phyloP scores from a whole-genome alignment of 192 early-diverging fungal species.

The Powellomyces hirtus region DNA sequence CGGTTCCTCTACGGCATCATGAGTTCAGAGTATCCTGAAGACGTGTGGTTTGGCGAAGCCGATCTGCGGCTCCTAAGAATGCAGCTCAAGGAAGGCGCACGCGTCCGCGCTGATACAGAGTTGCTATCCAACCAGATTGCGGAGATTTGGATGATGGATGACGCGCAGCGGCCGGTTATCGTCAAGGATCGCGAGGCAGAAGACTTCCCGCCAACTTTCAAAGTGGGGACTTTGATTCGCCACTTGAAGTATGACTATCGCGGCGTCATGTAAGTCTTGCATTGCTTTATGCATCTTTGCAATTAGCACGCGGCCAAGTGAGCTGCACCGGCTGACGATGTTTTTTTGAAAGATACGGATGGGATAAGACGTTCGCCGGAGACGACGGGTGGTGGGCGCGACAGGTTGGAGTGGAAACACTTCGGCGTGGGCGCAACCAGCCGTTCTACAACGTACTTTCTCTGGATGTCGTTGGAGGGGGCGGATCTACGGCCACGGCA shows the following conservation, averaged over 20 bases:
- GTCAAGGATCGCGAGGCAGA: conserved; percentile 5
- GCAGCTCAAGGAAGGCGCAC: neutral
- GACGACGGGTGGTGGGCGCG: conserved; percentile 6
- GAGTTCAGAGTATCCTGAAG: conserved; percentile 14
- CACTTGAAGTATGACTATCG: conserved; percentile 8
- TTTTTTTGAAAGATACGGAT: conserved; percentile 4
- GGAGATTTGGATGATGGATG: conserved; percentile 7
- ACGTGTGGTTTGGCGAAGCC: conserved; percentile 20
- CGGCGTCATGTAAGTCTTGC: conserved; percentile 1
- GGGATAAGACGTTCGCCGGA: conserved; percentile 2
- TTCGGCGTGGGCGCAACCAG: conserved; percentile 2
- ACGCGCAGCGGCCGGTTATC: neutral
- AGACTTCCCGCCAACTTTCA: neutral
- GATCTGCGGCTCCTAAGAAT: conserved; percentile 1
- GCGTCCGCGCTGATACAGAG: neutral
- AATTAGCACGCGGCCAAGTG: neutral
- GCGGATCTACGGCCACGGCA: neutral
- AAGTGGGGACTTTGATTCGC: neutral
- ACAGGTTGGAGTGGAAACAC: neutral
- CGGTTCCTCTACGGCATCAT: conserved; percentile 15
- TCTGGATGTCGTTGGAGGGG: neutral
- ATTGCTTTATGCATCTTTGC: too few relatives aligned
- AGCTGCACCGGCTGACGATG: neutral
- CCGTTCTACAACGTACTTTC: conserved; percentile 14
- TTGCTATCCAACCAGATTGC: conserved; percentile 1